Conservation (phyloP, 441 rosid genomes). For the Jatropha podagrica region DNA sequence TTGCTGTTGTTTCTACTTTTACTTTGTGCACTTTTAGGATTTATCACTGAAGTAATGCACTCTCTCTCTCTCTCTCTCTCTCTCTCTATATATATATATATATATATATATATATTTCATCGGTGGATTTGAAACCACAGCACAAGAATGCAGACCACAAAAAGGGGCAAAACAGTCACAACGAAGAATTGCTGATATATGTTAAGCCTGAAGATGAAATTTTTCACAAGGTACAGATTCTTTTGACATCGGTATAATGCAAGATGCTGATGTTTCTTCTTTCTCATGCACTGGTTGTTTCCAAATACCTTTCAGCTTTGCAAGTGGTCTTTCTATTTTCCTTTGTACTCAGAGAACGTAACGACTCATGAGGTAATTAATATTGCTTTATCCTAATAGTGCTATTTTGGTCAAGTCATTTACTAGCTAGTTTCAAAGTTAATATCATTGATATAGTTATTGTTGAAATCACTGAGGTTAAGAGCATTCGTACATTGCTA, state of each 20-base stretch:
- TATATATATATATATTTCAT: background rate
- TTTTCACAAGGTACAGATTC: constrained; percentile 57
- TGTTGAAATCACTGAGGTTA: background rate
- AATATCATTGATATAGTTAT: background rate
- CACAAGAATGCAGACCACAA: constrained; percentile 44
- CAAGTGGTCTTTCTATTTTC: constrained; percentile 71
- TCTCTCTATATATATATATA: no score
- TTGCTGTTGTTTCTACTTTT: constrained; percentile 9
- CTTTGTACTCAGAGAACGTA: constrained; percentile 47
- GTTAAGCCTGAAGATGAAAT: constrained; percentile 87
- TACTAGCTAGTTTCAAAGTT: background rate
- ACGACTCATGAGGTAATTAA: constrained; percentile 64
- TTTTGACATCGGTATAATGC: background rate
- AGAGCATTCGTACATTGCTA: background rate
- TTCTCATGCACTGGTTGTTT: constrained; percentile 21
- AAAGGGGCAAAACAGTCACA: constrained; percentile 31
- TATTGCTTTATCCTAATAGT: background rate
- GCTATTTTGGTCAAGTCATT: background rate
- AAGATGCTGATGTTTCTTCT: background rate
- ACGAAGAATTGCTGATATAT: constrained; percentile 50
- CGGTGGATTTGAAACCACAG: constrained; percentile 34
- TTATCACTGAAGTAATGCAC: background rate
- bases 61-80: background rate
- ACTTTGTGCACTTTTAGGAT: background rate
- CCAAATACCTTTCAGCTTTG: constrained; percentile 57